Base-by-base conservation (phyloP, 495 filamentous ascomycete genomes). In the Penicillium canariense region DNA sequence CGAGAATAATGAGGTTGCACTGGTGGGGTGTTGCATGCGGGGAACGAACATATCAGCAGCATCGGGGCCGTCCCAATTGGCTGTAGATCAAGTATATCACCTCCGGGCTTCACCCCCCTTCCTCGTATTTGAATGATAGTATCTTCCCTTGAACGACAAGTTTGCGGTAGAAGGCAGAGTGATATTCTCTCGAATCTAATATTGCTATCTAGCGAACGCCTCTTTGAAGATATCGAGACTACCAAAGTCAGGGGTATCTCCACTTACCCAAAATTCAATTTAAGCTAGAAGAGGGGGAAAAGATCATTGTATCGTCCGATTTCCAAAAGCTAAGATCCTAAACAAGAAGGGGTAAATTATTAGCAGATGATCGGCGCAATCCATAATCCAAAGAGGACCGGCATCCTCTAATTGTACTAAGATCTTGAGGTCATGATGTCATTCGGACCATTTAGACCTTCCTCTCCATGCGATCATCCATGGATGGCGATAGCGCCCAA, bases 61-160 rank as follows among this genome's bases (percentile, higher is more conserved):
- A 42, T 57, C 54, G 30, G 22, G 28, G 11, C n/a, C 14, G 23
- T 44, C 18, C 25, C 48, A 45, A 61, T 61, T 61, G 58, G 58
- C 52, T n/a, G 20, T 31, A 0, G 52, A 23, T 40, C 31, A 39
- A 51, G 30, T 45, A 38, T 48, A 55, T n/a, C 23, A 31, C 17
- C 9, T 45, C 18, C 27, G 20, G 42, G 23, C 45, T 22, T 23
- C 45, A 48, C 15, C 17, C 12, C 14, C 14, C 20, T 25, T 17
- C 22, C 6, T 49, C 26, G 15, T 10, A 1, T 5, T 5, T 1
- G 1, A 4, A 35, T 2, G 10, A 5, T 35, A 35, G 15, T 18
- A 8, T 38, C 15, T 18, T 38, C n/a, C 18, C 6, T 38, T 17
- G 10, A 38, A 17, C n/a, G n/a, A n/a, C n/a, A 17, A 38, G 15